These are phyloP conservation scores for Hanseniaspora jakobsenii DNA, from an alignment of 805 yeast species.

Conservation along the genomic window DNA sequence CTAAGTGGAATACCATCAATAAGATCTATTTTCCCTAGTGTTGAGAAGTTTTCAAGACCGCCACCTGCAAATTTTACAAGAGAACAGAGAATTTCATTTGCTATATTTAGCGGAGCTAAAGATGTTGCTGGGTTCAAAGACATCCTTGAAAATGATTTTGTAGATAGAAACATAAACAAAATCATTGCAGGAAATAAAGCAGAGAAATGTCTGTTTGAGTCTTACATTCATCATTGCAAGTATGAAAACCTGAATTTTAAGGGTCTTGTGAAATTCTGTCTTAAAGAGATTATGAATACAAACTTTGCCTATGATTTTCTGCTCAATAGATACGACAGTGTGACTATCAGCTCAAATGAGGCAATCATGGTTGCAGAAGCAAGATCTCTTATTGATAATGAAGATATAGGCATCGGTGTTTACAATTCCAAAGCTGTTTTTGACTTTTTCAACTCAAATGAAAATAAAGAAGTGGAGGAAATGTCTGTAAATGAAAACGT, in stretches of 20 bases:
- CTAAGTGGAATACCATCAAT: slow-evolving; percentile 11
- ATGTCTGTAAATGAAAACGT: too few species aligned
- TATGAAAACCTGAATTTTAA: slow-evolving; percentile 5
- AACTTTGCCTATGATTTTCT: slow-evolving; percentile 9
- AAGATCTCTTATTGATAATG: background rate
- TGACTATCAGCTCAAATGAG: slow-evolving; percentile 6
- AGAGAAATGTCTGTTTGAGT: background rate
- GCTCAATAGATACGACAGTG: slow-evolving; percentile 1
- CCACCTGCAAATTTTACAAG: slow-evolving; percentile 9
- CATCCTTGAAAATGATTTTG: background rate
- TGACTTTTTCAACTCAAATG: background rate
- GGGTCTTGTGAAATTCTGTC: background rate
- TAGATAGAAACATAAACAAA: slow-evolving; percentile 1
- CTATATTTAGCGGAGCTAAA: slow-evolving; percentile 8
- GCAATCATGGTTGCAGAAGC: background rate
- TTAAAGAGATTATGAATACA: background rate
- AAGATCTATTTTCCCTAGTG: background rate
- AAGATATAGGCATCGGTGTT: background rate
- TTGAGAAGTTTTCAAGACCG: slow-evolving; percentile 1
- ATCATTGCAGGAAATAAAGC: background rate
- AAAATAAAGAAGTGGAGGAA: background rate
- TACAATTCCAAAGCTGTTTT: background rate
- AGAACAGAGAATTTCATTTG: slow-evolving; percentile 11
- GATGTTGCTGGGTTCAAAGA: slow-evolving; percentile 1
- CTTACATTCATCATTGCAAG: slow-evolving; percentile 2